phyloP scores from a whole-genome alignment of 2,329 filamentous ascomycete species.

The Ramichloridium luteum region DNA sequence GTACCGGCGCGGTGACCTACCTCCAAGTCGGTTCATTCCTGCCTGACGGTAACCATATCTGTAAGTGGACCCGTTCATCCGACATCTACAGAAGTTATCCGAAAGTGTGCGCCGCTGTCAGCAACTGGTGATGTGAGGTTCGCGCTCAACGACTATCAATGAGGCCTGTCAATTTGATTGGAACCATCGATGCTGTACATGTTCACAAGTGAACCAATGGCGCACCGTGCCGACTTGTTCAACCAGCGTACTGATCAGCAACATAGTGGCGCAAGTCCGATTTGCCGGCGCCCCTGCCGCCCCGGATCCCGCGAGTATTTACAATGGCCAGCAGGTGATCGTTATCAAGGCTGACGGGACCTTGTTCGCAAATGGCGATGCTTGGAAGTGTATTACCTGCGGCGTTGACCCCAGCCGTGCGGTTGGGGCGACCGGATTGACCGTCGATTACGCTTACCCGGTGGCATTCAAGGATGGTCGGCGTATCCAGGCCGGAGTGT shows the following conservation, averaged over 20 bases:
- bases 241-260: too few relatives aligned
- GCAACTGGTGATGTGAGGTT: too few relatives aligned
- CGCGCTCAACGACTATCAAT: too few relatives aligned
- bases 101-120: too few relatives aligned
- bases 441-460: constrained; percentile 28
- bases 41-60: constrained; percentile 34
- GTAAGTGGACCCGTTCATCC: too few relatives aligned
- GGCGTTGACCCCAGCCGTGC: constrained; percentile 28
- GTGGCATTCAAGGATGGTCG: constrained; percentile 32
- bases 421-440: constrained; percentile 12
- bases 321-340: constrained; percentile 31
- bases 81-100: too few relatives aligned
- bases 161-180: too few relatives aligned
- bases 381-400: constrained; percentile 39
- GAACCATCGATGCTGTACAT: too few relatives aligned
- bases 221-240: too few relatives aligned
- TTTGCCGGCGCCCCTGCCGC: constrained; percentile 33
- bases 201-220: too few relatives aligned
- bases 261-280: constrained; percentile 28
- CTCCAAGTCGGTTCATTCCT: constrained; percentile 27
- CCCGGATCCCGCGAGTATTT: constrained; percentile 32
- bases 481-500: constrained; percentile 23
- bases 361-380: constrained; percentile 33
- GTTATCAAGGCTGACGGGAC: constrained; percentile 32
- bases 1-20: constrained; percentile 19